phyloP scores from a whole-genome alignment of 306 rosid species.

The Quercus rubra region DNA sequence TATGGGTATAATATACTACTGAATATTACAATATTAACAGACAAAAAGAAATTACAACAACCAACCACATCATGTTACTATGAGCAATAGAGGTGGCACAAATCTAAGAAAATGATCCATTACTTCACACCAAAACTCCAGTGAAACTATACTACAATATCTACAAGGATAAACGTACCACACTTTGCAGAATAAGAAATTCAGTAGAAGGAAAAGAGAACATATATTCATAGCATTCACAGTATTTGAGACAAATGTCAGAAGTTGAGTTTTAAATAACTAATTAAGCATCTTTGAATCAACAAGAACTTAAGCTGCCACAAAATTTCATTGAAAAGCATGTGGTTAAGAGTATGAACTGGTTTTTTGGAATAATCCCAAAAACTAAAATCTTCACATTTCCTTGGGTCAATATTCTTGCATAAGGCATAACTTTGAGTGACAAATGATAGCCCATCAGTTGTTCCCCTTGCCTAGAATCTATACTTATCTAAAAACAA shows the following conservation, averaged over 20 bases:
- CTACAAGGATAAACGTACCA: neutral
- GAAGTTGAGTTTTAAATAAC: slow-evolving; percentile 2
- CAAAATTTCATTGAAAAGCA: neutral
- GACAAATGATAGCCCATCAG: neutral
- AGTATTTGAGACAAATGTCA: neutral
- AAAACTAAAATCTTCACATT: neutral
- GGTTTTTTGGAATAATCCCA: neutral
- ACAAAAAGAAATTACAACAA: neutral
- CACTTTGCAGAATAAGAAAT: neutral
- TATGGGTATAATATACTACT: neutral
- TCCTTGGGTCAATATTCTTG: neutral
- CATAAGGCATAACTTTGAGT: neutral
- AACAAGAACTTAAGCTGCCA: neutral
- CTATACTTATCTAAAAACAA: neutral
- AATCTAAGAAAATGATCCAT: neutral
- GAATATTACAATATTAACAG: neutral
- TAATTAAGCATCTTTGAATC: neutral
- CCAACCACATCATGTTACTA: neutral
- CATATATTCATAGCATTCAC: neutral
- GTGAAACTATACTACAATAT: neutral
- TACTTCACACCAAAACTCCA: neutral
- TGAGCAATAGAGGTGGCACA: neutral
- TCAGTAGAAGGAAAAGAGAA: neutral
- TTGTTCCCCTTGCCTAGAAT: neutral
- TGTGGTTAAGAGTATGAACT: neutral